Base-by-base conservation (phyloP, 345 rosid species). In the Gossypium longicalyx region DNA sequence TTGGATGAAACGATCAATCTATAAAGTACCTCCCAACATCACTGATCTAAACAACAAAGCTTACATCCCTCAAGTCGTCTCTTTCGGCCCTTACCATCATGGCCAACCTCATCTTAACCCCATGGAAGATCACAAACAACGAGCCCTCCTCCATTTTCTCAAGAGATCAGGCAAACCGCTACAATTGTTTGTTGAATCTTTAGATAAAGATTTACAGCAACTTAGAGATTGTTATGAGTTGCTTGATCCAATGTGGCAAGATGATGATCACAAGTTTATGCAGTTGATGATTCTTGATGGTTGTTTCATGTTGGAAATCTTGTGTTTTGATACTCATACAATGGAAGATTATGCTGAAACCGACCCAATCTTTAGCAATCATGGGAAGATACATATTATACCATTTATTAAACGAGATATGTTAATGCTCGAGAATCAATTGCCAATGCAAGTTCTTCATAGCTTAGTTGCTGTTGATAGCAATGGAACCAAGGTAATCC, bases 401-500 rank as follows among this genome's bases (percentile, higher is more conserved):
- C 88, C 87, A 0, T 78, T 67, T 74, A 80, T 88, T 51, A 75
- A 61, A 78, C 48, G 87, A 13, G 91, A 86, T 63, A 88, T 84
- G 91, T 34, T 88, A 11, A 73, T 86, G 89, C 82, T 86, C 7
- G 88, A 86, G 72, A 88, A 88, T 74, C 91, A 88, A 60, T 65
- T 88, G 71, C 89, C 88, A 9, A 78, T 77, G 77, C 60, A 77
- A 10, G 67, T 84, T 43, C 81, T 88, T 27, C 56, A 79, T 9
- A 71, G 34, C 74, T 76, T 86, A 20, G 19, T 72, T 41, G 75
- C 80, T 15, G 75, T 77, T 9, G 85, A 81, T 12, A 60, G 74
- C 41, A 20, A 77, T 47, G 34, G 64, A 41, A 51, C 74, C 10
- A 71, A 76, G 83, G 88, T 59, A 11, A 29, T 58, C 34, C 23